phyloP scores from a whole-genome alignment of 495 filamentous ascomycete genomes.

The Tuber brumale region DNA sequence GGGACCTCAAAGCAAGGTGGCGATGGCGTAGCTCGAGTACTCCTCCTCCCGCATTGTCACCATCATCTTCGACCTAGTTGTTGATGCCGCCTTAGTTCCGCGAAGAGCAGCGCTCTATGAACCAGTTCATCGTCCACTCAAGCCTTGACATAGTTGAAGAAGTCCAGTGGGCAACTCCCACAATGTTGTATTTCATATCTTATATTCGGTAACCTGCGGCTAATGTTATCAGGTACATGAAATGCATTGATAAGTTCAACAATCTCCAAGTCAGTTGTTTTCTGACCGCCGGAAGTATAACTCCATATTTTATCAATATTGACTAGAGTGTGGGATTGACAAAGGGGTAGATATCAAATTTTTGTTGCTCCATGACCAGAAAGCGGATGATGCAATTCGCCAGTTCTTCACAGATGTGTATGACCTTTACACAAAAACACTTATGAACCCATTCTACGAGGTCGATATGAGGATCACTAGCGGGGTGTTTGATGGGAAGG shows the following conservation, averaged over 20 bases:
- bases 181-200: slow-evolving; percentile 20
- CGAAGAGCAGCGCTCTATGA: slow-evolving; percentile 81
- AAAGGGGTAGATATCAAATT: slow-evolving; percentile 59
- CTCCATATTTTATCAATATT: not conserved
- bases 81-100: slow-evolving; percentile 50
- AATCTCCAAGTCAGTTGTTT: slow-evolving; percentile 86
- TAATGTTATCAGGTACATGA: slow-evolving; percentile 68
- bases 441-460: slow-evolving; percentile 92
- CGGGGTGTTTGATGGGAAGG: slow-evolving; percentile 71
- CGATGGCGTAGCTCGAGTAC: slow-evolving; percentile 72
- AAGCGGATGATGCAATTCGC: slow-evolving; percentile 88
- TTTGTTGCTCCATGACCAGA: slow-evolving; percentile 80
- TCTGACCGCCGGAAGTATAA: slow-evolving; percentile 64
- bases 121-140: slow-evolving; percentile 93
- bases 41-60: not conserved
- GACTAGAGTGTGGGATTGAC: not conserved
- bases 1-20: slow-evolving; percentile 90
- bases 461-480: slow-evolving; percentile 76
- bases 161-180: slow-evolving; percentile 65
- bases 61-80: not conserved
- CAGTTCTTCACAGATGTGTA: slow-evolving; percentile 92
- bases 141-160: slow-evolving; percentile 92
- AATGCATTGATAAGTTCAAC: slow-evolving; percentile 88
- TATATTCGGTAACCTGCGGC: not conserved
- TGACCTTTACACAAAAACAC: slow-evolving; percentile 89